Evolutionary conservation across 1,139 yeast genomes (phyloP), one percentile per base, ranked within the genome.

Genomic region (Taiozyma sp.): DNA sequence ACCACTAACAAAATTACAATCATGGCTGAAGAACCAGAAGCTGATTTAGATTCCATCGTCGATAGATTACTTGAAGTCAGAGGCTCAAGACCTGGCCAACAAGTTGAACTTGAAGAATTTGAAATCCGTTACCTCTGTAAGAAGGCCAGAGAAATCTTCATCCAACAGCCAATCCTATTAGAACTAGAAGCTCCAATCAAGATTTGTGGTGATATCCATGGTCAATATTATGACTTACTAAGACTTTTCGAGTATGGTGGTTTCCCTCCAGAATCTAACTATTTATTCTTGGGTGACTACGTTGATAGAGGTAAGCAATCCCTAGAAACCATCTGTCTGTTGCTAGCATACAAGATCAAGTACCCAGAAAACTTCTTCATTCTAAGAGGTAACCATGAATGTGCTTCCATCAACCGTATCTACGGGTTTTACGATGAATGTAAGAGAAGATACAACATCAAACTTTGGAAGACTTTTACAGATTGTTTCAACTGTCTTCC

Each of bases 251-350:
- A 93, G 74, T 90, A 91, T 67, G 98, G 98, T 61, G 99, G 98
- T 6, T 93, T 91, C 77, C 98, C 98, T 4, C 98, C 98, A n/a
- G 97, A 90, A 70, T 96, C 97, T 32, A 91, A 91, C 73, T 91
- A 91, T 71, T 76, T 91, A 63, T 93, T 93, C 68, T 74, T 93
- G 56, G 99, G 99, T 57, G 99, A 91, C 73, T 91, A 91, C 67
- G 99, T 91, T 60, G 99, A 91, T 75, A 85, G 99, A 77, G 99
- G 99, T 64, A 91, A 90, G 69, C 98, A 91, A 74, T 88, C 96
- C 37, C 75, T 91, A 62, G 98, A 91, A 71, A 91, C 98, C 19
- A 91, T 91, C 65, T 90, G 97, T 70, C 75, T 91, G 58, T 76
- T 91, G 63, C 79, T 91, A 68, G 97, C 97, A 49, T 91, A 93